phyloP scores from a whole-genome alignment of 148 eudicot species.

The Limonium bicolor region DNA sequence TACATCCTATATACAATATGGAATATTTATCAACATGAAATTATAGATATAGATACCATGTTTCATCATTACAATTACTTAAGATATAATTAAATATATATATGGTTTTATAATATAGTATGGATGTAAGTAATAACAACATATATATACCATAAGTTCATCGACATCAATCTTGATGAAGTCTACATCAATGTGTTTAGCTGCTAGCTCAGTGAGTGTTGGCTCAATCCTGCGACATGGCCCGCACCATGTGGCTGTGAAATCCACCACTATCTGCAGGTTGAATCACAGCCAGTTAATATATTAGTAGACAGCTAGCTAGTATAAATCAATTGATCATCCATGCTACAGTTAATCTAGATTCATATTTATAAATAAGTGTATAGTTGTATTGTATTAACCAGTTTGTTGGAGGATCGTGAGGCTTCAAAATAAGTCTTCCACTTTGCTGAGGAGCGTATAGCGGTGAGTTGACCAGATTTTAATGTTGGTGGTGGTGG shows the following conservation, averaged over 20 bases:
- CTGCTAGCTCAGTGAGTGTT: neutral
- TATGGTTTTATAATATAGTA: too few relatives aligned
- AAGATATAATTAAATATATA: neutral
- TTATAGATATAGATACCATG: neutral
- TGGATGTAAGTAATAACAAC: too few relatives aligned
- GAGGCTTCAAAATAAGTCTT: neutral
- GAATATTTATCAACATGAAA: too few relatives aligned
- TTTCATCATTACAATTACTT: neutral
- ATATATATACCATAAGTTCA: constrained; percentile 3
- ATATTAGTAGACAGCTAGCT: neutral
- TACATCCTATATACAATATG: constrained; percentile 44
- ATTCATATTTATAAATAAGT: too few relatives aligned
- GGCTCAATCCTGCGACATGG: constrained; percentile 1
- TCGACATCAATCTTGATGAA: constrained; percentile 2
- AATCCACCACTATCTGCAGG: neutral
- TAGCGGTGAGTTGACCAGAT: neutral
- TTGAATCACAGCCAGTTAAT: neutral
- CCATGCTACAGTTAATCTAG: too few relatives aligned
- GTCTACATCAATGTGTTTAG: neutral
- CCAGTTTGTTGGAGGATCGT: constrained; percentile 1
- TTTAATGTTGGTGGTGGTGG: too few relatives aligned
- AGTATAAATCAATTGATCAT: neutral
- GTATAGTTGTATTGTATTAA: too few relatives aligned
- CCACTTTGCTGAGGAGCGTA: neutral
- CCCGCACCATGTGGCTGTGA: constrained; percentile 4